These are phyloP conservation scores for Metschnikowia dekortorum DNA, from an alignment of 805 yeast genomes.

Conservation along the genomic window DNA sequence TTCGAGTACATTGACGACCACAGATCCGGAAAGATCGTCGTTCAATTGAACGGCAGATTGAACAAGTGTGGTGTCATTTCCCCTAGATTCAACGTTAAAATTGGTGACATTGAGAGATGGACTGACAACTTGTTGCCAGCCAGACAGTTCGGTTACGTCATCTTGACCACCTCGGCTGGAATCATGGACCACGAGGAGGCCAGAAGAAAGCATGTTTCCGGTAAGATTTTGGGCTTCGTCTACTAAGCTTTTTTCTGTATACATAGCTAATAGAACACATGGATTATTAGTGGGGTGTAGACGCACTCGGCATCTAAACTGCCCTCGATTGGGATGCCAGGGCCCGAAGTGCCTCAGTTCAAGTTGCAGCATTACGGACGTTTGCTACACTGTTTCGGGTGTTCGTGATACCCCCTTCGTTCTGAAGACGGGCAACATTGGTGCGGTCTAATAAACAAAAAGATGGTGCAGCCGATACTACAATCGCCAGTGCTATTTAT, in stretches of 20 bases:
- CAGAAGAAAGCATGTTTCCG: conserved; percentile 99
- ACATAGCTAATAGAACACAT: conserved; percentile 47
- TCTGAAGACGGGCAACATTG: too few species aligned
- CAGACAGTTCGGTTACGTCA: conserved; percentile 97
- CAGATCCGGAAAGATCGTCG: conserved; percentile 35
- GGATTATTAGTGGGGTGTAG: background rate
- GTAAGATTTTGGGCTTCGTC: conserved; percentile 97
- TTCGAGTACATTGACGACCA: conserved; percentile 35
- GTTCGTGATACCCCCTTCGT: too few species aligned
- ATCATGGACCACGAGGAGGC: conserved; percentile 99
- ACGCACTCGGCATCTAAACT: too few species aligned
- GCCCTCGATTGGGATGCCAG: too few species aligned
- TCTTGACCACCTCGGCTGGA: conserved; percentile 98
- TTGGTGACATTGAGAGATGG: conserved; percentile 96
- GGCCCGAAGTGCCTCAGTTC: too few species aligned
- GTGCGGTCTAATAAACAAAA: too few species aligned
- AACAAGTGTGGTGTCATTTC: conserved; percentile 97
- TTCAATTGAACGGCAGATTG: conserved; percentile 34
- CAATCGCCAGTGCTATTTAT: too few species aligned
- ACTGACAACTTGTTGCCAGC: conserved; percentile 97
- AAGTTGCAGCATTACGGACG: too few species aligned
- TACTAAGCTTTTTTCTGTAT: conserved; percentile 47
- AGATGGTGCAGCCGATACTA: too few species aligned
- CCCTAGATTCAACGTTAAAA: conserved; percentile 97
- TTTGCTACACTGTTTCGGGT: too few species aligned